Conservation (phyloP, 2,329 filamentous ascomycete species). For the Paecilomyces sp. region DNA sequence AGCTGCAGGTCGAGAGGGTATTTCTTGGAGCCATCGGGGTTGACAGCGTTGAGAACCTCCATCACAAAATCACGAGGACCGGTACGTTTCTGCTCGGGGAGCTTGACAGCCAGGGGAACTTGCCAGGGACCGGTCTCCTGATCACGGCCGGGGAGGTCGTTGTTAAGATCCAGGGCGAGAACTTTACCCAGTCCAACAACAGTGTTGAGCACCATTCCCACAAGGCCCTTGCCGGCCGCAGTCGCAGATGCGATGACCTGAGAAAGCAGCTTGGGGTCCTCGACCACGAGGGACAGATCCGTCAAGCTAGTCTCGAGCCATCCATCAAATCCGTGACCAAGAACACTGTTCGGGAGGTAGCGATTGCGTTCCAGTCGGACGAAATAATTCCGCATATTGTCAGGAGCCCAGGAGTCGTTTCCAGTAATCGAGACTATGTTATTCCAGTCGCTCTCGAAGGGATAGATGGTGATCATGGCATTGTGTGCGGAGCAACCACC, state of each 20-base stretch:
- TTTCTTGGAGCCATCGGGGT: slow-evolving; percentile 44
- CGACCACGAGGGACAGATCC: slow-evolving; percentile 44
- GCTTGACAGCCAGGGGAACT: slow-evolving; percentile 50
- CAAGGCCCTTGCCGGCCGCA: slow-evolving; percentile 41
- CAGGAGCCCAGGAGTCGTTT: slow-evolving; percentile 49
- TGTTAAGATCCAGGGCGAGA: slow-evolving; percentile 47
- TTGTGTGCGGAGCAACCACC: slow-evolving; percentile 57
- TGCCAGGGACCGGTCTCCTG: slow-evolving; percentile 46
- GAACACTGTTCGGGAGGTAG: slow-evolving; percentile 37
- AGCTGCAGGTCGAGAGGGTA: slow-evolving; percentile 51
- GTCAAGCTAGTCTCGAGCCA: slow-evolving; percentile 50
- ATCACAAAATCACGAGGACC: slow-evolving; percentile 52
- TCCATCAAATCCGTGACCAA: slow-evolving; percentile 51
- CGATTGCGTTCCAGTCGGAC: slow-evolving; percentile 46
- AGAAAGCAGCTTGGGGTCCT: slow-evolving; percentile 49
- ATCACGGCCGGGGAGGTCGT: slow-evolving; percentile 39
- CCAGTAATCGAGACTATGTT: slow-evolving; percentile 51
- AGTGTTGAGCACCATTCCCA: slow-evolving; percentile 33
- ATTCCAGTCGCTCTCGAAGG: slow-evolving; percentile 53
- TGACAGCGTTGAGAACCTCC: slow-evolving; percentile 42
- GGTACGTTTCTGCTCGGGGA: slow-evolving; percentile 41
- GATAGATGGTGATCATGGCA: slow-evolving; percentile 52
- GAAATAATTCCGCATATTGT: slow-evolving; percentile 52
- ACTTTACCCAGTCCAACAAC: slow-evolving; percentile 39
- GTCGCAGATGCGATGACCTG: slow-evolving; percentile 46